Percentiles rank a stretch among this genome's conserved stretches.
phyloP scores from a whole-genome alignment of 148 eudicot genomes.

The Fallopia convolvulus region DNA sequence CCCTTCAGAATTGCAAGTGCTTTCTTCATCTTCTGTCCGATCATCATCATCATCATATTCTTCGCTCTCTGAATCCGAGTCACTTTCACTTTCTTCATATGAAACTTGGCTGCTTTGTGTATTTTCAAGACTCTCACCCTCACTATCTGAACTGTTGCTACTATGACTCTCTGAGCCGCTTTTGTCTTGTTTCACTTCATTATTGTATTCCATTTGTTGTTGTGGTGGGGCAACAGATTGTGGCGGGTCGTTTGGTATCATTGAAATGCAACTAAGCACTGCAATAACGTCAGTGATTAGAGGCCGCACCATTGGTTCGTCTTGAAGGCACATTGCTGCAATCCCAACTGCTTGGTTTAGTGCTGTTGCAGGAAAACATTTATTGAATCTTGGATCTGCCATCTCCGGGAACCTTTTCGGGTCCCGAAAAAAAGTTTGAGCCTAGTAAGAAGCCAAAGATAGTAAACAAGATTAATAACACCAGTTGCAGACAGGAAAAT shows the following conservation, averaged over 20 bases:
- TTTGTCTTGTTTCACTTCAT: conserved; percentile 16
- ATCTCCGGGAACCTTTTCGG: conserved; percentile 61
- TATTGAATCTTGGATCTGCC: conserved; percentile 60
- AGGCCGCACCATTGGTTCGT: conserved; percentile 67
- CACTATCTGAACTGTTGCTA: conserved; percentile 19
- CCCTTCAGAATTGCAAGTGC: conserved; percentile 17
- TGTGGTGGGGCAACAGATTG: conserved; percentile 23
- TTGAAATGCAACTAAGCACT: conserved; percentile 49
- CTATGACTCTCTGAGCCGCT: conserved; percentile 12
- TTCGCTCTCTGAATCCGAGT: conserved; percentile 14
- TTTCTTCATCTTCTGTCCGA: conserved; percentile 25
- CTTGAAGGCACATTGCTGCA: conserved; percentile 84
- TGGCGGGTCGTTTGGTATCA: conserved; percentile 11
- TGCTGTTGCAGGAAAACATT: conserved; percentile 36
- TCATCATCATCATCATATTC: background rate
- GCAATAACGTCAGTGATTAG: conserved; percentile 56
- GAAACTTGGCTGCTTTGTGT: conserved; percentile 12
- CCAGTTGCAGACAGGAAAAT: background rate
- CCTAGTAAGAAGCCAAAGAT: conserved; percentile 32
- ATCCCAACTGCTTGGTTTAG: conserved; percentile 87
- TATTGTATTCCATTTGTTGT: conserved; percentile 29
- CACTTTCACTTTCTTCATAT: conserved; percentile 16
- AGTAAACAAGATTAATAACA: background rate
- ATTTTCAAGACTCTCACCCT: conserved; percentile 11
- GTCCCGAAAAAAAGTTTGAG: conserved; percentile 66